Conservation (phyloP, 1,284 basidiomycete species). For the Hortiboletus rubellus region DNA sequence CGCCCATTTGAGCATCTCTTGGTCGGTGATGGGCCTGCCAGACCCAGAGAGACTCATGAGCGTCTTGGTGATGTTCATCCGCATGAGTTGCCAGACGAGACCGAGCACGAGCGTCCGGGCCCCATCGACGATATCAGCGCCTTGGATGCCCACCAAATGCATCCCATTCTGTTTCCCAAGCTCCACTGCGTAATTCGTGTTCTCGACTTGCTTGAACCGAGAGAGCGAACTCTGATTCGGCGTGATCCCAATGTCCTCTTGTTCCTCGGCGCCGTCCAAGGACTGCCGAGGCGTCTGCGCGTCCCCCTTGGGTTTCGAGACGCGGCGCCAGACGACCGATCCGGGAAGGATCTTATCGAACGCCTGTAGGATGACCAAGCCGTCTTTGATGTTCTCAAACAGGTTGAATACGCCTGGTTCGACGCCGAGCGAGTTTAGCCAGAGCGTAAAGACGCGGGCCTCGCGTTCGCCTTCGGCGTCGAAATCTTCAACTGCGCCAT, state of each 20-base stretch:
- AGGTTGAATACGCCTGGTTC: constrained; percentile 96
- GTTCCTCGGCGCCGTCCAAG: constrained; percentile 57
- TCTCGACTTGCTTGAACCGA: constrained; percentile 97
- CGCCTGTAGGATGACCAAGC: constrained; percentile 88
- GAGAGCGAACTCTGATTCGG: constrained; percentile 84
- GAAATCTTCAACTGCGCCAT: constrained; percentile 92
- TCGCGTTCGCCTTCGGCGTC: constrained; percentile 98
- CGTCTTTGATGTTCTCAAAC: constrained; percentile 95
- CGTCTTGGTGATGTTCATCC: constrained; percentile 93
- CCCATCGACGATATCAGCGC: constrained; percentile 95
- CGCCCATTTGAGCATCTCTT: constrained; percentile 96
- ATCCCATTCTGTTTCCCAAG: constrained; percentile 91
- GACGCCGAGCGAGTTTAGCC: constrained; percentile 96
- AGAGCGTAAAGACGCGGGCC: constrained; percentile 95
- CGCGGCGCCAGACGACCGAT: constrained; percentile 90
- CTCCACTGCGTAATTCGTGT: constrained; percentile 96
- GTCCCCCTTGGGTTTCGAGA: constrained; percentile 86
- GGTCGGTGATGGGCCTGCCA: constrained; percentile 84
- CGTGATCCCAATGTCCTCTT: constrained; percentile 74
- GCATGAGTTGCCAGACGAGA: constrained; percentile 97
- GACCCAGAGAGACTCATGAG: constrained; percentile 74
- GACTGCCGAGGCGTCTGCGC: constrained; percentile 41
- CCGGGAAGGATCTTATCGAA: constrained; percentile 96
- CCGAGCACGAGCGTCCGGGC: constrained; percentile 91
- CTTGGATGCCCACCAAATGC: constrained; percentile 97